Evolutionary conservation across 192 early-diverging fungal species (phyloP), one percentile per base, ranked within the genome.

Genomic region (Glomus cerebriforme): DNA sequence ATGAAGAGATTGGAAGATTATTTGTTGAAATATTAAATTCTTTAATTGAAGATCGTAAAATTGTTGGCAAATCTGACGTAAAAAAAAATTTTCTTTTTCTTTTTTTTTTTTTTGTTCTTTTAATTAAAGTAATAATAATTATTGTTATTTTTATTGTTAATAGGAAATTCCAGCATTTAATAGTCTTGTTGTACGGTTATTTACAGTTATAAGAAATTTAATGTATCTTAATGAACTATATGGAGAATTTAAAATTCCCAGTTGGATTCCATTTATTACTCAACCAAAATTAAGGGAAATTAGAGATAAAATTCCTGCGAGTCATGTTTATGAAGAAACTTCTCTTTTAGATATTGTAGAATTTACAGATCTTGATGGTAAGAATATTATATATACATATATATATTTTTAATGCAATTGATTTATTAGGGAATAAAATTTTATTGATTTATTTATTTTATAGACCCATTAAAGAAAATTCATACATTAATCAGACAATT

Each of bases 21-120:
- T 67, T 67, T 67, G 7, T 67, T 67, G 65, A 67, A n/a, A 34
- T 35, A 31, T 35, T 67, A 31, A 67, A 67, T 67, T 67, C 65
- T 35, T 34, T 67, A n/a, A 67, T 67, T 39, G 27, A n/a, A 67
- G 35, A 67, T 67, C 26, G 22, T 22, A 35, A 35, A 37, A n/a
- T 67, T 35, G 19, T 8, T 15, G 7, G 17, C 2, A 67, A 7
- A 22, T 19, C 2, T 35, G 8, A 35, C 7, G 65, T 67, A 54
- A 54, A 1, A n/a, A n/a, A n/a, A n/a, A n/a, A n/a, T n/a, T n/a
- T n/a, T n/a, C n/a, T n/a, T n/a, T n/a, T n/a, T n/a, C n/a, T n/a
- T n/a, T n/a, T n/a, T n/a, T n/a, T n/a, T n/a, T n/a, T n/a, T n/a
- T n/a, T n/a, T n/a, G n/a, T n/a, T n/a, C n/a, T n/a, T n/a, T n/a